These are phyloP conservation scores for Cardamine chenopodiifolia DNA, from an alignment of 345 rosid genomes.

Conservation along the genomic window DNA sequence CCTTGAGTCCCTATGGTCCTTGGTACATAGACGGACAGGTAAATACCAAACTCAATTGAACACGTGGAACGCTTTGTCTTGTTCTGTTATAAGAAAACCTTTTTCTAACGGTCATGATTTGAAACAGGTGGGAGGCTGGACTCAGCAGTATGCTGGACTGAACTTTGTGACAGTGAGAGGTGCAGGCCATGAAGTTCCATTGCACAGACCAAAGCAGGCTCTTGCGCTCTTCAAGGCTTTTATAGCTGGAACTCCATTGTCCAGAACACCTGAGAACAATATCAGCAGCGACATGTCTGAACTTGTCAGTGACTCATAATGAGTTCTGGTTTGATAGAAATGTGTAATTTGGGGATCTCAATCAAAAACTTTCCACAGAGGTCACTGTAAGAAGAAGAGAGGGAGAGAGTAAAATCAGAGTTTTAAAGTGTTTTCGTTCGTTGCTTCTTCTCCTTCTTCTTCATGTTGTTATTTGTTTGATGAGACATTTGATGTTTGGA, in stretches of 20 bases:
- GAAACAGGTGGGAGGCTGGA: conserved; percentile 96
- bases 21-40: conserved; percentile 95
- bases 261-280: conserved; percentile 30
- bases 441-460: conserved; percentile 19
- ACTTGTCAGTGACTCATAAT: conserved; percentile 35
- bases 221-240: conserved; percentile 75
- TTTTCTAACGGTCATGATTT: neutral
- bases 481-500: conserved; percentile 14
- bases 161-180: conserved; percentile 84
- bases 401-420: conserved; percentile 13
- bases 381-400: conserved; percentile 12
- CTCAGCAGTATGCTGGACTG: conserved; percentile 78
- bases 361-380: neutral
- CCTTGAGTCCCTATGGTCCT: conserved; percentile 64
- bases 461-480: neutral
- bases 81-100: neutral
- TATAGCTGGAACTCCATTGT: conserved; percentile 67
- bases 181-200: conserved; percentile 94
- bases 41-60: conserved; percentile 14
- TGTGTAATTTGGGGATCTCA: neutral
- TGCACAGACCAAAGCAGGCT: conserved; percentile 80
- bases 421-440: neutral
- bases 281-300: conserved; percentile 42
- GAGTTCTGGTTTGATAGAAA: conserved; percentile 14
- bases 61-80: neutral